Percentiles rank a stretch among this genome's conserved stretches.
Conservation (phyloP, 768 basidiomycete species). For the Xanthoconium purpureum region DNA sequence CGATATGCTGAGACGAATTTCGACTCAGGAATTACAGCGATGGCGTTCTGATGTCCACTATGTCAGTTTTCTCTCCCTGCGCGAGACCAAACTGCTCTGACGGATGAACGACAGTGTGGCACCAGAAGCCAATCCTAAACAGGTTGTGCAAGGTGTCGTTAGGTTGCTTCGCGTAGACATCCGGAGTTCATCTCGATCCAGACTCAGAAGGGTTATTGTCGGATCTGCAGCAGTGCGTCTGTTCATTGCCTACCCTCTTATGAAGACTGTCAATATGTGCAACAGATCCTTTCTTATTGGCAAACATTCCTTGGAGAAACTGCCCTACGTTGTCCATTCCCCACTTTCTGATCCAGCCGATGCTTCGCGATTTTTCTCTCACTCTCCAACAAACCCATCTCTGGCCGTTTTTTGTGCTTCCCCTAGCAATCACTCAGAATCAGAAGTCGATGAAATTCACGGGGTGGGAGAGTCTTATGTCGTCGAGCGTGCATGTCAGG, state of each 20-base stretch:
- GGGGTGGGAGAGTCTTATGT: neutral
- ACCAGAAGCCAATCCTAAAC: neutral
- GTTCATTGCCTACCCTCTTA: neutral
- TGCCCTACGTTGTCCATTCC: neutral
- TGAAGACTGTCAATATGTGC: neutral
- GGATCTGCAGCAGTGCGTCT: neutral
- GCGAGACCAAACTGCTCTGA: no score
- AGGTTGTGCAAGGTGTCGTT: neutral
- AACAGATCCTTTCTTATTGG: neutral
- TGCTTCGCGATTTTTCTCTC: neutral
- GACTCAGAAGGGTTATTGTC: neutral
- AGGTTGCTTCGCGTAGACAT: neutral
- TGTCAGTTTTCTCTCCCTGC: neutral
- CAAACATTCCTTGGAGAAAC: neutral
- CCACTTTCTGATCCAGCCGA: neutral
- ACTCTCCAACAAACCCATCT: neutral
- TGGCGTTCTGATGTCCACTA: no score
- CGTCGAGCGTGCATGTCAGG: neutral
- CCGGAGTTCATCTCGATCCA: neutral
- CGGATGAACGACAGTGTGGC: neutral
- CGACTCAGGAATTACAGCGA: no score
- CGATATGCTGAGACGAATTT: no score
- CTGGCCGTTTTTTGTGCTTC: neutral
- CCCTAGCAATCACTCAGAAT: neutral
- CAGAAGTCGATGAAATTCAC: neutral